Base-by-base conservation (phyloP, 192 early-diverging fungal genomes). In the Mortierella antarctica region DNA sequence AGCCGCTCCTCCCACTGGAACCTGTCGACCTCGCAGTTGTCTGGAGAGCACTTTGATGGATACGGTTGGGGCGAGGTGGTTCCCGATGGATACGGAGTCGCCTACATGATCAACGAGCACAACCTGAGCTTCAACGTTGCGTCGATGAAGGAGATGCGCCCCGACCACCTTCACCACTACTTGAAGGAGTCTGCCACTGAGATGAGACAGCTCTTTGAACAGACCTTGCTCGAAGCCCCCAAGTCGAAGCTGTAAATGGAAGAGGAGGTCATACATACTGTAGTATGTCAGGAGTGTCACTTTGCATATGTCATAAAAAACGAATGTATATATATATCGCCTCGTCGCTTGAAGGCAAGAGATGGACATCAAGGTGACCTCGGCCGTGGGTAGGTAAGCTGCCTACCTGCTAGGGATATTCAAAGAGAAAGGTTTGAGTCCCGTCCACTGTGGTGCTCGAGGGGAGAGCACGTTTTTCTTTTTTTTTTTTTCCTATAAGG, bases 31-130 rank as follows among this genome's bases (percentile, higher is more conserved):
- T 96, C 94, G 42, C 96, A 98, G 84, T 90, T 99, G 68, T 87
- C 92, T 6, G 94, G 94, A 69, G 95, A 95, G 74, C 85, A 95
- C 86, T 99, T 95, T 89, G 92, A 93, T 72, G 96, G 96, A 60
- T 98, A 97, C 76, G 96, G 98, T 41, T 94, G 92, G 87, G 92
- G 92, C 64, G 89, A 94, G 75, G 92, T 96, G 42, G 93, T 95
- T 20, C 91, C 94, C 1, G 93, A 96, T 84, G 95, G 95, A 73
- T 98, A 93, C 69, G 96, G 96, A 64, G 82, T 95, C 64, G 96
- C 97, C 10, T 98, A 98, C 85, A 97, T 96, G 89, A 91, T 99
- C 71, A 96, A 96, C 86, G 87, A 92, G 62, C 86, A 93, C 83
- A 84, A 88, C 15, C 82, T 98, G 49, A 93, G 96, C 83, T 93